Conservation (phyloP, 1,139 yeast genomes). For the Taphrina pruni region DNA sequence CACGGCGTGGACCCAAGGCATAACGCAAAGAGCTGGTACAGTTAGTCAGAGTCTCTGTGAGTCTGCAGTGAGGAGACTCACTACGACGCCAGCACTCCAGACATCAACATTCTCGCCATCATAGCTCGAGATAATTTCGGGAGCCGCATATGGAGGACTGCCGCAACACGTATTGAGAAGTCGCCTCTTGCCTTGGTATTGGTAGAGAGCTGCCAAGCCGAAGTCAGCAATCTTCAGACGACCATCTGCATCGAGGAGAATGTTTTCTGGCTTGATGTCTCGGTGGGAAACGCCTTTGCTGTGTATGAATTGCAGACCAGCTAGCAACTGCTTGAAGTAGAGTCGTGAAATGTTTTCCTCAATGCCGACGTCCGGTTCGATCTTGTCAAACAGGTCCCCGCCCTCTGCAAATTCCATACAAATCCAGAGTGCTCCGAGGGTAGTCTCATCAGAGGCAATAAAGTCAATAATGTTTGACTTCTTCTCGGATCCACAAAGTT, state of each 20-base stretch:
- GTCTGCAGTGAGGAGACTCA: background rate
- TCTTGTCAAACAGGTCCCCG: conserved; percentile 74
- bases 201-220: conserved; percentile 67
- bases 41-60: background rate
- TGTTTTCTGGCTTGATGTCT: conserved; percentile 84
- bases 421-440: conserved; percentile 55
- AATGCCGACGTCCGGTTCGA: conserved; percentile 71
- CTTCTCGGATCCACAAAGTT: conserved; percentile 56
- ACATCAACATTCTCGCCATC: conserved; percentile 63
- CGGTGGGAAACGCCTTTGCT: conserved; percentile 79
- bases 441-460: conserved; percentile 58
- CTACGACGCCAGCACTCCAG: conserved; percentile 69
- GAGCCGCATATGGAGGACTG: conserved; percentile 75
- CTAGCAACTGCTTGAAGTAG: conserved; percentile 66
- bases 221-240: conserved; percentile 72
- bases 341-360: conserved; percentile 70
- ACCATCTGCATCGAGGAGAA: conserved; percentile 70
- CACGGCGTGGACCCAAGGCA: conserved; percentile 70
- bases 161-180: conserved; percentile 55
- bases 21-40: conserved; percentile 58
- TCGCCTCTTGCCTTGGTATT: conserved; percentile 57
- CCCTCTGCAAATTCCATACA: conserved; percentile 70
- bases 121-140: conserved; percentile 57
- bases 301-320: conserved; percentile 66
- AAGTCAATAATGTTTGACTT: conserved; percentile 66